These are phyloP conservation scores for Amanita phalloides DNA, from an alignment of 768 basidiomycete genomes.

Conservation along the genomic window DNA sequence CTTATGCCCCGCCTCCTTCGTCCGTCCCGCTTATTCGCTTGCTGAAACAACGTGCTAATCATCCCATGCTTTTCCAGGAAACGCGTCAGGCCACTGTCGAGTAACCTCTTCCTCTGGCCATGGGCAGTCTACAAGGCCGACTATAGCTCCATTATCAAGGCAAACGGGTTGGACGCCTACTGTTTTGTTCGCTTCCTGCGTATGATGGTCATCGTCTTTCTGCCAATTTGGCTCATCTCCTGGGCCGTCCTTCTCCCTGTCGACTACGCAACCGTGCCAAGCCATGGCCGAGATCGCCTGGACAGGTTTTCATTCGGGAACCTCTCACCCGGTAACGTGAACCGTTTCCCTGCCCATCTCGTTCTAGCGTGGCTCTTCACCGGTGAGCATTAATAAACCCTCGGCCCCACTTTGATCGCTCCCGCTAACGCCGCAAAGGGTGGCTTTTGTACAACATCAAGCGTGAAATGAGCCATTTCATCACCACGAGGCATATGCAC, in stretches of 20 bases:
- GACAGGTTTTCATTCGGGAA: conserved; percentile 79
- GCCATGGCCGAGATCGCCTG: conserved; percentile 40
- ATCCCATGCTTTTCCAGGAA: conserved; percentile 29
- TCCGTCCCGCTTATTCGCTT: conserved; percentile 14
- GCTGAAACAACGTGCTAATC: neutral
- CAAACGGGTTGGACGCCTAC: conserved; percentile 87
- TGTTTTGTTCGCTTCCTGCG: conserved; percentile 85
- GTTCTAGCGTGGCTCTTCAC: conserved; percentile 72
- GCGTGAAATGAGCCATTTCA: conserved; percentile 70
- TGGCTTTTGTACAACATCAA: conserved; percentile 84
- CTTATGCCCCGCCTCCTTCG: conserved; percentile 43
- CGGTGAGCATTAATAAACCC: conserved; percentile 34
- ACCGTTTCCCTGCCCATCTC: conserved; percentile 70
- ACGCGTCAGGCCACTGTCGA: conserved; percentile 43
- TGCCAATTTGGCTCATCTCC: conserved; percentile 88
- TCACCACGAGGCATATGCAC: conserved; percentile 71
- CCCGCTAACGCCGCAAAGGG: conserved; percentile 26
- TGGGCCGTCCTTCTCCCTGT: conserved; percentile 82
- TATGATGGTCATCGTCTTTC: conserved; percentile 71
- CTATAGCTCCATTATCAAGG: conserved; percentile 46
- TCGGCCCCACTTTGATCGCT: neutral
- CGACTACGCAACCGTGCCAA: conserved; percentile 42
- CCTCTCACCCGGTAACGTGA: conserved; percentile 34
- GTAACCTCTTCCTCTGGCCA: conserved; percentile 54
- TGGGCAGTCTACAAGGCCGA: conserved; percentile 50